Evolutionary conservation across 2,329 filamentous ascomycete species (phyloP).

Genomic region (Ascochyta pisi): DNA sequence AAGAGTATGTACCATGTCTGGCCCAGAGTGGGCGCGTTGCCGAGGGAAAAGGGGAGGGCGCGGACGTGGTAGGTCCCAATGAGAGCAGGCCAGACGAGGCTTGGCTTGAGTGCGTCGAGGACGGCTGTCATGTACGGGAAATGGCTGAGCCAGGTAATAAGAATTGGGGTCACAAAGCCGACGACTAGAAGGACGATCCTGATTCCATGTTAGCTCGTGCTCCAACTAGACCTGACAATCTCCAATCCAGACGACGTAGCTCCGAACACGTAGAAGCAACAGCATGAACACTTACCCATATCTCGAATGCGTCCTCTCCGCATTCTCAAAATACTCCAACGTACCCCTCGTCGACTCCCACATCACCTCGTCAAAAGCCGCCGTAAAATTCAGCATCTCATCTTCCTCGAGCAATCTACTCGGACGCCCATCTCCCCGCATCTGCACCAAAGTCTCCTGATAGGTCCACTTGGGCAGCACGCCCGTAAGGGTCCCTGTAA

Average conservation of each 20-base stretch:
- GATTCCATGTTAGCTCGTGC: background rate
- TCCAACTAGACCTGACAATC: background rate
- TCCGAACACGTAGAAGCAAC: background rate
- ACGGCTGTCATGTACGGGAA: conserved; percentile 21
- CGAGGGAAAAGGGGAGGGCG: conserved; percentile 21
- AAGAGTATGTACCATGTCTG: conserved; percentile 55
- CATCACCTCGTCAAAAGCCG: conserved; percentile 15
- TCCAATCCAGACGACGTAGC: background rate
- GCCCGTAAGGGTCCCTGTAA: conserved; percentile 7
- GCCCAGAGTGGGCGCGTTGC: conserved; percentile 53
- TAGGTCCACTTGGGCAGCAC: conserved; percentile 29
- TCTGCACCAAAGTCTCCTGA: conserved; percentile 21
- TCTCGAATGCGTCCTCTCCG: conserved; percentile 21
- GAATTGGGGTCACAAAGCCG: conserved; percentile 27
- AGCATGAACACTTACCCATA: conserved; percentile 16
- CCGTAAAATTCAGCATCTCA: conserved; percentile 24
- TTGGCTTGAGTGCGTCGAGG: conserved; percentile 22
- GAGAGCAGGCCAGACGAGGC: conserved; percentile 24
- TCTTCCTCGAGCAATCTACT: conserved; percentile 13
- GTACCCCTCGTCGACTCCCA: conserved; percentile 13
- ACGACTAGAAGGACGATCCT: conserved; percentile 28
- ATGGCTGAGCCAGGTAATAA: conserved; percentile 20
- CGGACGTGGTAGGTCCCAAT: conserved; percentile 25
- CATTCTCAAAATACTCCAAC: conserved; percentile 17
- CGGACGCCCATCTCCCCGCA: conserved; percentile 9